A percentile compares a stretch with the other conserved stretches of the same genome.
Evolutionary conservation across 768 basidiomycete species (phyloP).

Genomic region (Leccinum fibrillosum): DNA sequence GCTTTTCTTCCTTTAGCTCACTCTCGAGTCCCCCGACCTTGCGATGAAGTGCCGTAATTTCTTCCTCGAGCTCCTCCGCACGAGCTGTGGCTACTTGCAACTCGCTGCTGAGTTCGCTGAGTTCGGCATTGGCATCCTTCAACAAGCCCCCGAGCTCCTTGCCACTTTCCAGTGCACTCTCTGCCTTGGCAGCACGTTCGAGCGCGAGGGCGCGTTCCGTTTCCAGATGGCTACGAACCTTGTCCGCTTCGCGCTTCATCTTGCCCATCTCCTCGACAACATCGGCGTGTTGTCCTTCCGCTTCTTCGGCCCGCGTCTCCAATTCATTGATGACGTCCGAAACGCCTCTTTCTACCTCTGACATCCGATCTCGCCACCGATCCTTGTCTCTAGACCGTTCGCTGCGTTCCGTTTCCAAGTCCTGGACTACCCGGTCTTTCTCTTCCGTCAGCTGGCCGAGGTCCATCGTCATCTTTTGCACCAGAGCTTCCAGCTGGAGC

Average conservation of each 20-base stretch:
- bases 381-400: slow-evolving; percentile 66
- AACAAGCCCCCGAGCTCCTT: slow-evolving; percentile 68
- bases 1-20: slow-evolving; percentile 53
- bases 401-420: slow-evolving; percentile 49
- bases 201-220: slow-evolving; percentile 33
- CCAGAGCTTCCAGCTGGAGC: slow-evolving; percentile 47
- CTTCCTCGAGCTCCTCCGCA: slow-evolving; percentile 61
- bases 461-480: slow-evolving; percentile 35
- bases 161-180: slow-evolving; percentile 57
- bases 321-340: slow-evolving; percentile 63
- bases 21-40: slow-evolving; percentile 55
- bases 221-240: slow-evolving; percentile 26
- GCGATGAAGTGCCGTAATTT: slow-evolving; percentile 48
- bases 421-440: slow-evolving; percentile 44
- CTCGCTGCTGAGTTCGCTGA: slow-evolving; percentile 53
- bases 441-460: slow-evolving; percentile 42
- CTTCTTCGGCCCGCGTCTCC: slow-evolving; percentile 50
- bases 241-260: slow-evolving; percentile 44
- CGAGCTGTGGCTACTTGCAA: slow-evolving; percentile 50
- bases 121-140: slow-evolving; percentile 60
- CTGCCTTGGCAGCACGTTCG: slow-evolving; percentile 63
- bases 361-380: slow-evolving; percentile 68
- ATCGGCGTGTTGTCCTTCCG: slow-evolving; percentile 45
- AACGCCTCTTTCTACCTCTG: slow-evolving; percentile 68
- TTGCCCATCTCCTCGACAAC: slow-evolving; percentile 39